Percentiles rank a stretch among this genome's conserved stretches.
Evolutionary conservation across 2,329 filamentous ascomycete species (phyloP).

Genomic region (Monilinia vaccinii-corymbosi): DNA sequence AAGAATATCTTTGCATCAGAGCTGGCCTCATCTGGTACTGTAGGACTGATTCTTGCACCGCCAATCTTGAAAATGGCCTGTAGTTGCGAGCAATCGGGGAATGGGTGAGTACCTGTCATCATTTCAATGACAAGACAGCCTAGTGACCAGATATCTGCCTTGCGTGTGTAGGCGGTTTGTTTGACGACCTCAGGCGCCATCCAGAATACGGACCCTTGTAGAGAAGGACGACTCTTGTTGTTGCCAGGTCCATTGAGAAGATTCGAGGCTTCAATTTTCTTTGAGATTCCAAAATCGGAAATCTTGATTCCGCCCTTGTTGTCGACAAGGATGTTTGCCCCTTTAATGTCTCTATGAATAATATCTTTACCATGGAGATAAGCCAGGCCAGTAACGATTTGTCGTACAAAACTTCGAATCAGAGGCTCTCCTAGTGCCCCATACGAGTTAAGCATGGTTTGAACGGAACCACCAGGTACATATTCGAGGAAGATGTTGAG

Average conservation of each 20-base stretch:
- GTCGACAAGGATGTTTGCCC: constrained; percentile 95
- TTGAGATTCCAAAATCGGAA: constrained; percentile 97
- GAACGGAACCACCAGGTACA: constrained; percentile 92
- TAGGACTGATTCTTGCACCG: constrained; percentile 75
- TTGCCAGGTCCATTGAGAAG: constrained; percentile 61
- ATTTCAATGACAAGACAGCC: constrained; percentile 97
- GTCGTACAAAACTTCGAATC: constrained; percentile 91
- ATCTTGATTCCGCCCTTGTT: constrained; percentile 99
- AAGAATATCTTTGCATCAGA: constrained; percentile 79
- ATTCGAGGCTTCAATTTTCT: constrained; percentile 89
- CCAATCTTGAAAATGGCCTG: constrained; percentile 99
- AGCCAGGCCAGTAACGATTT: constrained; percentile 85
- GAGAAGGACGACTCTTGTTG: constrained; percentile 63
- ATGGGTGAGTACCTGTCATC: constrained; percentile 95
- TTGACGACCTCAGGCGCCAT: constrained; percentile 99
- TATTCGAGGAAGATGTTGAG: constrained; percentile 99
- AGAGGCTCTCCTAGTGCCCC: constrained; percentile 88
- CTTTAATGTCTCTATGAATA: constrained; percentile 98
- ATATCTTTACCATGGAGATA: constrained; percentile 94
- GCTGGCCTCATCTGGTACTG: constrained; percentile 78
- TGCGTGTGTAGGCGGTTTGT: constrained; percentile 94
- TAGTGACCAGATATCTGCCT: constrained; percentile 97
- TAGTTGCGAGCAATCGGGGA: constrained; percentile 92
- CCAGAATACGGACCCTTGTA: constrained; percentile 98
- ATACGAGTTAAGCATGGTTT: constrained; percentile 98